phyloP scores from a whole-genome alignment of 192 early-diverging fungal genomes.

The Coemansia erecta region DNA sequence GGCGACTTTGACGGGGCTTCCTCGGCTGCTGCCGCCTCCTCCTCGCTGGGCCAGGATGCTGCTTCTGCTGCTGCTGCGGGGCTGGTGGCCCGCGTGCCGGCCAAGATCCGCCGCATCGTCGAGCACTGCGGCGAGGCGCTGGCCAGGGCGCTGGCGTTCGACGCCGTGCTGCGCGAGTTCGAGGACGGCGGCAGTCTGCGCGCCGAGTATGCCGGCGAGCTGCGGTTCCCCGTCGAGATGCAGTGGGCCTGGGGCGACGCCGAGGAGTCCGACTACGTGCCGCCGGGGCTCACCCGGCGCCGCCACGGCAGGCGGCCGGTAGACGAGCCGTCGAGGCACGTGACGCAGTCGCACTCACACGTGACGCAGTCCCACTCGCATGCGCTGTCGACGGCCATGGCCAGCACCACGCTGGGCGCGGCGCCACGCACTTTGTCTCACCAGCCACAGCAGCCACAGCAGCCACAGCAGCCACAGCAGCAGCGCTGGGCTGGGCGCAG shows the following conservation, averaged over 20 bases:
- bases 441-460: slow-evolving; percentile 3
- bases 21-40: too few species aligned
- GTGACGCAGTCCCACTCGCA: too few species aligned
- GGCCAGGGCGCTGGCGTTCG: slow-evolving; percentile 17
- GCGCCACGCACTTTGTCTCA: neutral
- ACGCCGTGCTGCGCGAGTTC: slow-evolving; percentile 22
- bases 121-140: slow-evolving; percentile 27
- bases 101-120: slow-evolving; percentile 33
- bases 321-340: too few species aligned
- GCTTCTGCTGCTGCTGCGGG: neutral
- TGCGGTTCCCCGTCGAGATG: slow-evolving; percentile 25
- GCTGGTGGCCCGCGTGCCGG: slow-evolving; percentile 16
- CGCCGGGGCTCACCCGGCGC: slow-evolving; percentile 19
- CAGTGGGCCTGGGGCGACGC: slow-evolving; percentile 18
- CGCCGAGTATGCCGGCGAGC: slow-evolving; percentile 10
- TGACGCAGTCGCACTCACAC: too few species aligned
- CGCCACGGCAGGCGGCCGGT: too few species aligned
- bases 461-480: neutral
- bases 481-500: slow-evolving; percentile 26
- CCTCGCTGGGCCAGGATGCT: too few species aligned
- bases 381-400: slow-evolving; percentile 1
- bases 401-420: neutral
- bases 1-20: slow-evolving; percentile 12
- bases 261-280: slow-evolving; percentile 16
- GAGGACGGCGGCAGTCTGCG: slow-evolving; percentile 15